These are phyloP conservation scores for Penicillium sp. DNA, from an alignment of 2,329 filamentous ascomycete genomes.

Conservation along the genomic window DNA sequence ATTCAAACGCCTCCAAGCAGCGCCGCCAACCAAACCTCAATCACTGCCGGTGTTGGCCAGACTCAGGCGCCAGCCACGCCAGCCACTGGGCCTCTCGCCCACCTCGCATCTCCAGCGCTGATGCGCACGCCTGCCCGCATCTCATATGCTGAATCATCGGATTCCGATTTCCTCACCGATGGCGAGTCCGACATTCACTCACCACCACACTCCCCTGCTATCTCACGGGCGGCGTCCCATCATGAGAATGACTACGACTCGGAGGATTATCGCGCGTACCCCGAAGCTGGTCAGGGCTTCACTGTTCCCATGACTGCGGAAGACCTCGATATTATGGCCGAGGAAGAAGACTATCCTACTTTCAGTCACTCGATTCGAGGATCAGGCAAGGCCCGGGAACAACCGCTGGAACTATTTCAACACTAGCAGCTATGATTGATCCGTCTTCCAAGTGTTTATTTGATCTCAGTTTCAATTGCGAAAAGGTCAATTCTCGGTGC, in stretches of 20 bases:
- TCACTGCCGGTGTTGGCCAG: not conserved
- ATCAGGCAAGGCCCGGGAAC: not conserved
- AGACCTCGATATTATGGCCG: constrained; percentile 64
- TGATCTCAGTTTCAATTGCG: not conserved
- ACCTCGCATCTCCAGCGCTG: not conserved
- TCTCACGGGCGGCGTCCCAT: constrained; percentile 21
- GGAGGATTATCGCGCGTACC: constrained; percentile 62
- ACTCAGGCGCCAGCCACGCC: not conserved
- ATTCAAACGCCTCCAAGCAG: constrained; percentile 19
- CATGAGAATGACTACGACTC: constrained; percentile 51
- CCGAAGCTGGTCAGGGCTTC: constrained; percentile 63
- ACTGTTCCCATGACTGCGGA: constrained; percentile 59
- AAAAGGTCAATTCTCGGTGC: not conserved
- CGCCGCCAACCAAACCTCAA: not conserved
- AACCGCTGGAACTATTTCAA: not conserved
- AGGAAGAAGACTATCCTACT: constrained; percentile 58
- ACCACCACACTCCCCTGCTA: constrained; percentile 2
- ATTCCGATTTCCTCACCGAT: constrained; percentile 4
- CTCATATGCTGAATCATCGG: not conserved
- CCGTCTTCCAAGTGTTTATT: no score
- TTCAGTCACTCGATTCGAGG: constrained; percentile 52
- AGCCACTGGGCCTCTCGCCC: not conserved
- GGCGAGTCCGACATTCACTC: constrained; percentile 3
- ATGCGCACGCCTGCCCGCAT: not conserved
- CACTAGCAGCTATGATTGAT: not conserved